A percentile compares a stretch with the other conserved stretches of the same genome.
These are phyloP conservation scores for Senna siamea DNA, from an alignment of 306 rosid species.

Conservation along the genomic window DNA sequence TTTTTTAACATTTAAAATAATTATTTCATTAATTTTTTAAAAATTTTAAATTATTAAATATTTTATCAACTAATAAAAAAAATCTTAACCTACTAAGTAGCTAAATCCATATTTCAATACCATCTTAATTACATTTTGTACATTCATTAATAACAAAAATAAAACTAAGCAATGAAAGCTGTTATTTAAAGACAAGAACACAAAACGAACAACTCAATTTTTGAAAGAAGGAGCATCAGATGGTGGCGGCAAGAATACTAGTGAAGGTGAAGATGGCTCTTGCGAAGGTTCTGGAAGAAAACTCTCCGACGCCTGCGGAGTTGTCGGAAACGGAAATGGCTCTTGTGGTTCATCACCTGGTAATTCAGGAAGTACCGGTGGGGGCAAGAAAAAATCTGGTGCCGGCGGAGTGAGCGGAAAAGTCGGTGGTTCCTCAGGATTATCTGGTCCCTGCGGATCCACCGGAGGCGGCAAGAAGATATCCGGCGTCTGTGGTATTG, in stretches of 20 bases:
- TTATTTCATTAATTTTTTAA: too few species aligned
- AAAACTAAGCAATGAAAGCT: too few species aligned
- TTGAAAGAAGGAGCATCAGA: constrained; percentile 8
- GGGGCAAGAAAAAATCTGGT: too few species aligned
- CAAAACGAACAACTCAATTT: neutral
- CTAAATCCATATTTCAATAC: too few species aligned
- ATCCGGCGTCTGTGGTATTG: constrained; percentile 30
- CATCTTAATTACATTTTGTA: too few species aligned
- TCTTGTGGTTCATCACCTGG: neutral
- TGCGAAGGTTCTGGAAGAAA: constrained; percentile 40
- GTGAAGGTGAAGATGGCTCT: constrained; percentile 31
- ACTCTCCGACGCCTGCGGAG: constrained; percentile 19
- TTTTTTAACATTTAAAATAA: too few species aligned
- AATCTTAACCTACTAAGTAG: too few species aligned
- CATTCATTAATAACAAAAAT: too few species aligned
- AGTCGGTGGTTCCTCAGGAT: constrained; percentile 17
- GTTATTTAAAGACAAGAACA: too few species aligned
- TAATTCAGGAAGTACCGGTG: neutral
- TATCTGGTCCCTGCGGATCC: constrained; percentile 45
- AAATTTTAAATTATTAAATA: too few species aligned
- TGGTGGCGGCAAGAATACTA: constrained; percentile 38
- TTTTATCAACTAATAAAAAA: too few species aligned
- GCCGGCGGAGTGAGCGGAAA: neutral
- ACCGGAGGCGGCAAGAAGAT: constrained; percentile 23
- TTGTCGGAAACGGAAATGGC: neutral